A percentile compares a stretch with the other conserved stretches of the same genome.
Evolutionary conservation across 1,284 basidiomycete species (phyloP).

Genomic region (Ganoderma multipileum): DNA sequence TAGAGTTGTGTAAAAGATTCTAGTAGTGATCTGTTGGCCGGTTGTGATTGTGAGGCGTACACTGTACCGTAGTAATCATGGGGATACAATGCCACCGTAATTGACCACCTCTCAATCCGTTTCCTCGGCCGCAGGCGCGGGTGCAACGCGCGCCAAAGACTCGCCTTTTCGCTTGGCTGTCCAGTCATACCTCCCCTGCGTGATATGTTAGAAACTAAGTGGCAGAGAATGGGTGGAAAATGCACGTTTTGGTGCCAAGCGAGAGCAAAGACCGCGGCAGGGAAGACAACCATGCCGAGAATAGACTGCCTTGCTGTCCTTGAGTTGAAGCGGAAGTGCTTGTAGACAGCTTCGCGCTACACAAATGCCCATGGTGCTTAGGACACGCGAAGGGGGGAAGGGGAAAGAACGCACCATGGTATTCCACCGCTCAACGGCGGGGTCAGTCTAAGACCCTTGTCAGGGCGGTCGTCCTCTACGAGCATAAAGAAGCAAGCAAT

Average conservation of each 20-base stretch:
- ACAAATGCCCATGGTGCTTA: neutral
- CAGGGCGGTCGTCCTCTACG: neutral
- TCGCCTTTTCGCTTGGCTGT: slow-evolving; percentile 47
- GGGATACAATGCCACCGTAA: slow-evolving; percentile 9
- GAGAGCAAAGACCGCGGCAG: slow-evolving; percentile 50
- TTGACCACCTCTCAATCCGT: slow-evolving; percentile 25
- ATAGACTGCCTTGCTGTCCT: slow-evolving; percentile 62
- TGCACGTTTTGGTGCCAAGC: slow-evolving; percentile 44
- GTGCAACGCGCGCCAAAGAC: slow-evolving; percentile 35
- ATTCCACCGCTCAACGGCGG: slow-evolving; percentile 83
- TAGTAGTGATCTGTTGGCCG: slow-evolving; percentile 42
- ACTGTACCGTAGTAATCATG: slow-evolving; percentile 23
- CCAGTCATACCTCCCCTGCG: slow-evolving; percentile 46
- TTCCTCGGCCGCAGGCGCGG: slow-evolving; percentile 24
- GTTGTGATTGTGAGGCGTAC: slow-evolving; percentile 15
- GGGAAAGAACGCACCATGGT: slow-evolving; percentile 61
- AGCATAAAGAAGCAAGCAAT: neutral
- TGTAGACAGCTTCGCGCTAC: slow-evolving; percentile 82
- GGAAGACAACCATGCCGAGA: slow-evolving; percentile 54
- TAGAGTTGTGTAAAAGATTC: slow-evolving; percentile 86
- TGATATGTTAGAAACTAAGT: neutral
- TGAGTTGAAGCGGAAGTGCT: slow-evolving; percentile 80
- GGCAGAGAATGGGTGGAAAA: neutral
- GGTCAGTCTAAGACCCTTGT: slow-evolving; percentile 62
- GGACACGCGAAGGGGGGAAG: slow-evolving; percentile 10